A percentile compares a stretch with the other conserved stretches of the same genome.
phyloP scores from a whole-genome alignment of 345 rosid genomes.

The Erucastrum elatum region DNA sequence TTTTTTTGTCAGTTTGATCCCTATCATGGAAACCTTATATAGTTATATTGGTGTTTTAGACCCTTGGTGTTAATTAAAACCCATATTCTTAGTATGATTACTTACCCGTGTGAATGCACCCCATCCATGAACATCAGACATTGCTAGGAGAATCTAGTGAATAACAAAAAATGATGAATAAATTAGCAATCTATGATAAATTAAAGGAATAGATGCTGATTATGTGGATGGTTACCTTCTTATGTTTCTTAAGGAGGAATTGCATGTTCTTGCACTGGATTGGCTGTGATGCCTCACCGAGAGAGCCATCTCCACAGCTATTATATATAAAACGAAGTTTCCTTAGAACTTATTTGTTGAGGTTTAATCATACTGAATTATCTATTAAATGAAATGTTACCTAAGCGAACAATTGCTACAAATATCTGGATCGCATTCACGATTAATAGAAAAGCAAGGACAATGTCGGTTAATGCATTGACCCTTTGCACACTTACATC shows the following conservation, averaged over 20 bases:
- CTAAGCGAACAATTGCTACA: slow-evolving; percentile 82
- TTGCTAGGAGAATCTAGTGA: slow-evolving; percentile 72
- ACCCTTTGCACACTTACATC: slow-evolving; percentile 89
- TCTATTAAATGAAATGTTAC: slow-evolving; percentile 39
- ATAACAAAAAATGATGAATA: neutral
- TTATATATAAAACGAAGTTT: slow-evolving; percentile 40
- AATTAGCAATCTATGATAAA: neutral
- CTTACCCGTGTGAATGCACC: slow-evolving; percentile 88
- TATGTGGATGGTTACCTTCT: slow-evolving; percentile 52
- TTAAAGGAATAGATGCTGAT: neutral
- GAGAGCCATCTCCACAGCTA: slow-evolving; percentile 78
- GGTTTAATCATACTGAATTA: neutral
- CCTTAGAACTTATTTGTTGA: neutral
- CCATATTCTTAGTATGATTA: neutral
- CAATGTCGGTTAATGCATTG: slow-evolving; percentile 88
- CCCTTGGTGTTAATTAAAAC: neutral
- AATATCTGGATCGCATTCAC: slow-evolving; percentile 98
- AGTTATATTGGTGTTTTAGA: neutral
- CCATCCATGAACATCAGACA: slow-evolving; percentile 90
- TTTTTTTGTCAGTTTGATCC: neutral
- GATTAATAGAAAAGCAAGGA: slow-evolving; percentile 86
- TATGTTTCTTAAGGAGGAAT: slow-evolving; percentile 75
- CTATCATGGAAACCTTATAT: neutral
- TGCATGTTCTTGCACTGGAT: slow-evolving; percentile 89
- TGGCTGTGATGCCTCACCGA: slow-evolving; percentile 71